phyloP scores from a whole-genome alignment of 2,329 filamentous ascomycete genomes.

The Pseudogymnoascus sp. region DNA sequence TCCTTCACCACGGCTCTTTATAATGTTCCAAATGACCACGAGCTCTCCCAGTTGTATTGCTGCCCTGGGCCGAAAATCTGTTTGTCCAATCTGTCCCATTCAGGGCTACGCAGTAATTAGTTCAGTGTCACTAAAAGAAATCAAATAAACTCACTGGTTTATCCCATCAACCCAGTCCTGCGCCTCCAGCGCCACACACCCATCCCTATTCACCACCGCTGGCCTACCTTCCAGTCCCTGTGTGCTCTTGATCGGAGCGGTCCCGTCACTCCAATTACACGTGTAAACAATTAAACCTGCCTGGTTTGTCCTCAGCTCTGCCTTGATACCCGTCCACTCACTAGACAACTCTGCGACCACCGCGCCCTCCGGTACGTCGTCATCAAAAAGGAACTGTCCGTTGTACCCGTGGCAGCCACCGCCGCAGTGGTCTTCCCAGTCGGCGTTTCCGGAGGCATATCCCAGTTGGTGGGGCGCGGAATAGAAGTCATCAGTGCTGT shows the following conservation, averaged over 20 bases:
- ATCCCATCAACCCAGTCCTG: constrained; percentile 73
- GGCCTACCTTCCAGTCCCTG: constrained; percentile 44
- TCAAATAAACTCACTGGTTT: constrained; percentile 42
- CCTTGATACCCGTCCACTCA: constrained; percentile 58
- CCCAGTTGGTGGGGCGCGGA: constrained; percentile 56
- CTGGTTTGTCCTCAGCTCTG: constrained; percentile 66
- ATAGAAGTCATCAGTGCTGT: constrained; percentile 63
- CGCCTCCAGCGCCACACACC: constrained; percentile 68
- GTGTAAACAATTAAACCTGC: constrained; percentile 64
- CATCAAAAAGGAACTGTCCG: constrained; percentile 44
- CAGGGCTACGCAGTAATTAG: constrained; percentile 29
- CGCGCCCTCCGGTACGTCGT: constrained; percentile 31
- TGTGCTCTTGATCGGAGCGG: constrained; percentile 48
- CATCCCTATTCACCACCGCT: constrained; percentile 48
- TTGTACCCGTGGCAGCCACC: constrained; percentile 68
- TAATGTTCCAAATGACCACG: neutral
- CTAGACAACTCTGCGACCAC: constrained; percentile 51
- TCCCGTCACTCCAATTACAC: constrained; percentile 50
- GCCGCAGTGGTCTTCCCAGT: constrained; percentile 55
- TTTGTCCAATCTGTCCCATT: constrained; percentile 36
- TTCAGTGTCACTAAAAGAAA: neutral
- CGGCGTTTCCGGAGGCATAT: constrained; percentile 47
- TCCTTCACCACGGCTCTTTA: neutral
- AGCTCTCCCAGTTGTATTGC: neutral
- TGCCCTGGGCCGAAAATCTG: constrained; percentile 29